Base-by-base conservation (phyloP, 305 asterid species). In the Ruellia speciosa region DNA sequence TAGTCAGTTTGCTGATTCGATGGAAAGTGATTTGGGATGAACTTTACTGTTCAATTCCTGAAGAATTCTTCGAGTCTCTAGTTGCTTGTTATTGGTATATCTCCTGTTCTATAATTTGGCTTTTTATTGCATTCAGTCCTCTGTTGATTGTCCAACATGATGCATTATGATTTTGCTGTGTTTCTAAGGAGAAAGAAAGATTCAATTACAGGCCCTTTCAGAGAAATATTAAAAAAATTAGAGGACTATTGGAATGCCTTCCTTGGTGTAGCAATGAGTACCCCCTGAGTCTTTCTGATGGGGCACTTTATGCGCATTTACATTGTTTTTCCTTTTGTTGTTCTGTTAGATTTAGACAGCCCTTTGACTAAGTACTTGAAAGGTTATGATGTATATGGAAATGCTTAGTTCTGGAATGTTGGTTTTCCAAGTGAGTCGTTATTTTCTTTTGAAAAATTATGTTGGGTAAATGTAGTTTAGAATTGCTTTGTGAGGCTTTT, bases 41-140 rank as follows among this genome's bases (percentile, higher is more conserved):
- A 49, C 35, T 14, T 16, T 18, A 1, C 52, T 46, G 56, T 19
- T 49, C 31, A 12, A 28, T 40, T 40, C 9, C 3, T n/a, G n/a
- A n/a, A n/a, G n/a, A n/a, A n/a, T n/a, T n/a, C n/a, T 43, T 10
- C n/a, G 59, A n/a, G 54, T 52, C 18, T 53, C 35, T 7, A 46
- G 0, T 28, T 68, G 7, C 19, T 2, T 65, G 48, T 40, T 50
- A 4, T 24, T 20, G 40, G 43, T 8, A 41, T 12, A 20, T 43
- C 55, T 33, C 31, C 16, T 55, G 20, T 67, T n/a, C 6, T 17
- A 37, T 3, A 37, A 10, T 37, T 37, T 37, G 41, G 41, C 2
- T 37, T 37, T 7, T 3, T 24, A 7, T 37, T 7, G 3, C 41
- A 2, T 37, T 37, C 41, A 10, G 3, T 37, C 3, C 6, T 37